Percentiles rank a stretch among this genome's conserved stretches.
These are phyloP conservation scores for Trifolium dubium DNA, from an alignment of 306 rosid species.

Conservation along the genomic window DNA sequence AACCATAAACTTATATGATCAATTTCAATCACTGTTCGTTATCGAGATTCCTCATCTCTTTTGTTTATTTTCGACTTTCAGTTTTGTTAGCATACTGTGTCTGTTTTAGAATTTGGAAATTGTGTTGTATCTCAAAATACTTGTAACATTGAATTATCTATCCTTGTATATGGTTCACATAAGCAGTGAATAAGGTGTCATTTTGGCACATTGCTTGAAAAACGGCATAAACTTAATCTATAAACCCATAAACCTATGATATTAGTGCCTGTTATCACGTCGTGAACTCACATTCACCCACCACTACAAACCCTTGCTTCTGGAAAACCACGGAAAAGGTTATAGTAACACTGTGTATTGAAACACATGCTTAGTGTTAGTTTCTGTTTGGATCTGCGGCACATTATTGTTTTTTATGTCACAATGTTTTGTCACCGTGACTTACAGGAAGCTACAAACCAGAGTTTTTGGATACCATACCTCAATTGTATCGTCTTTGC, in stretches of 20 bases:
- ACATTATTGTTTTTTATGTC: too few relatives aligned
- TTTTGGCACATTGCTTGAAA: background rate
- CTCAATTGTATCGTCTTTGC: background rate
- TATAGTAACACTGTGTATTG: too few relatives aligned
- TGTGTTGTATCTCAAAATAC: slow-evolving; percentile 32
- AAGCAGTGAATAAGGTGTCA: slow-evolving; percentile 39
- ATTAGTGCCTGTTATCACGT: too few relatives aligned
- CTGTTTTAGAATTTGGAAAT: slow-evolving; percentile 42
- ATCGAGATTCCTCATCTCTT: slow-evolving; percentile 43
- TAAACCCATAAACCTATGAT: too few relatives aligned
- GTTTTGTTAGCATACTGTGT: slow-evolving; percentile 42
- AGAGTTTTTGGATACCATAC: too few relatives aligned
- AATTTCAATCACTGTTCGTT: background rate
- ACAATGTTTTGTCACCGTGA: too few relatives aligned
- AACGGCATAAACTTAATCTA: background rate
- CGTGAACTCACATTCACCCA: too few relatives aligned
- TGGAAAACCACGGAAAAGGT: too few relatives aligned
- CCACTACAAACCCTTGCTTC: too few relatives aligned
- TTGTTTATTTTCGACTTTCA: slow-evolving; percentile 34
- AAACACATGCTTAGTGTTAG: too few relatives aligned
- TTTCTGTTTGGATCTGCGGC: too few relatives aligned
- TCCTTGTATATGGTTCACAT: slow-evolving; percentile 42
- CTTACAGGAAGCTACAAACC: too few relatives aligned
- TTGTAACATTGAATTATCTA: slow-evolving; percentile 36
- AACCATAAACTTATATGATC: slow-evolving; percentile 52